Evolutionary conservation across 805 yeast genomes (phyloP).

Genomic region (Ogataea angusta): DNA sequence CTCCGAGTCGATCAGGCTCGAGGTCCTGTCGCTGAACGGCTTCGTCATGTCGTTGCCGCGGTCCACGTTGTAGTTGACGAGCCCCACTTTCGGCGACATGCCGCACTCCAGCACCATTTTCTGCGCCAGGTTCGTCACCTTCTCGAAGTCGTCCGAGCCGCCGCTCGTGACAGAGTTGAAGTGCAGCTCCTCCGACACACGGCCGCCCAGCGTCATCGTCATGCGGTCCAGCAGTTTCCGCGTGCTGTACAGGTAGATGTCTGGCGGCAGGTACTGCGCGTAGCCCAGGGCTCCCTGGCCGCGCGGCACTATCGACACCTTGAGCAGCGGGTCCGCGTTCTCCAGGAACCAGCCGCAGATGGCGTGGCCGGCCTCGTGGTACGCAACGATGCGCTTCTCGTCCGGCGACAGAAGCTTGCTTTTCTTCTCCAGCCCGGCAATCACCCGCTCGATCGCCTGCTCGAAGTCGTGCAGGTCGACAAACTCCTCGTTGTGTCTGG

Average conservation of each 20-base stretch:
- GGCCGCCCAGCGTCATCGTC: constrained; percentile 93
- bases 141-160: constrained; percentile 89
- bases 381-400: constrained; percentile 83
- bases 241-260: constrained; percentile 71
- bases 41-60: constrained; percentile 50
- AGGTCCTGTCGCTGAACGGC: constrained; percentile 73
- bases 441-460: constrained; percentile 88
- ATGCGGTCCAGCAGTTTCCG: constrained; percentile 78
- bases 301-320: constrained; percentile 92
- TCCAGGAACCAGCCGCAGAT: constrained; percentile 90
- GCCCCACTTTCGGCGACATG: constrained; percentile 79
- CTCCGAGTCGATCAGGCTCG: constrained; percentile 63
- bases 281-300: constrained; percentile 96
- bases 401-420: constrained; percentile 73
- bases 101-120: constrained; percentile 87
- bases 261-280: constrained; percentile 92
- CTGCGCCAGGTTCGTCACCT: constrained; percentile 84
- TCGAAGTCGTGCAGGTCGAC: constrained; percentile 78
- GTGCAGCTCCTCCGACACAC: constrained; percentile 88
- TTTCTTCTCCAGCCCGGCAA: constrained; percentile 91
- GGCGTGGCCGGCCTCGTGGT: constrained; percentile 97
- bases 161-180: constrained; percentile 88
- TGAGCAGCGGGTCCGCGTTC: constrained; percentile 85
- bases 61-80: constrained; percentile 49
- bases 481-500: constrained; percentile 61